These are phyloP conservation scores for Prunus armeniaca DNA, from an alignment of 306 rosid species.

Conservation along the genomic window DNA sequence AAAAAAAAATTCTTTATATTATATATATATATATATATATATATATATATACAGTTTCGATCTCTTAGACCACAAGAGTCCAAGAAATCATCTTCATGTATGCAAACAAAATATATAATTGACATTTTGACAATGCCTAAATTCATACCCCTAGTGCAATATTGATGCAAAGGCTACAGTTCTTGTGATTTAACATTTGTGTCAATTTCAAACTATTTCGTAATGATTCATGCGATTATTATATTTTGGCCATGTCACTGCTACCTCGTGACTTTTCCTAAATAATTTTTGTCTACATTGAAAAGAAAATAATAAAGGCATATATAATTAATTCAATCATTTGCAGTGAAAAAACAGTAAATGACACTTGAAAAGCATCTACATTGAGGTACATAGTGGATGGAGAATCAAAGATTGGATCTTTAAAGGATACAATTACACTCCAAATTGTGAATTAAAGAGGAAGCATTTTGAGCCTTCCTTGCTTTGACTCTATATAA, in stretches of 20 bases:
- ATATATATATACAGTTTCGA: too few species aligned
- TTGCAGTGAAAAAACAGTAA: conserved; percentile 5
- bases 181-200: too few species aligned
- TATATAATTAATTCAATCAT: neutral
- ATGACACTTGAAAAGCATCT: neutral
- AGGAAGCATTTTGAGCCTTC: neutral
- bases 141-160: too few species aligned
- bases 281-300: neutral
- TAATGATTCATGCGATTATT: too few species aligned
- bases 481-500: neutral
- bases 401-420: neutral
- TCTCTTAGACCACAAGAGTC: too few species aligned
- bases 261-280: neutral
- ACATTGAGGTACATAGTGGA: neutral
- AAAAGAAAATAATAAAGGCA: neutral
- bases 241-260: neutral
- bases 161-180: too few species aligned
- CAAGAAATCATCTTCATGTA: too few species aligned
- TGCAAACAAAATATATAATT: too few species aligned
- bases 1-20: too few species aligned
- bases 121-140: too few species aligned
- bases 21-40: too few species aligned
- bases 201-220: too few species aligned
- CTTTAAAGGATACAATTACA: neutral
- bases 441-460: neutral